These are phyloP conservation scores for Picochlorum sp. DNA, from an alignment of 139 green algal genomes.

Conservation along the genomic window DNA sequence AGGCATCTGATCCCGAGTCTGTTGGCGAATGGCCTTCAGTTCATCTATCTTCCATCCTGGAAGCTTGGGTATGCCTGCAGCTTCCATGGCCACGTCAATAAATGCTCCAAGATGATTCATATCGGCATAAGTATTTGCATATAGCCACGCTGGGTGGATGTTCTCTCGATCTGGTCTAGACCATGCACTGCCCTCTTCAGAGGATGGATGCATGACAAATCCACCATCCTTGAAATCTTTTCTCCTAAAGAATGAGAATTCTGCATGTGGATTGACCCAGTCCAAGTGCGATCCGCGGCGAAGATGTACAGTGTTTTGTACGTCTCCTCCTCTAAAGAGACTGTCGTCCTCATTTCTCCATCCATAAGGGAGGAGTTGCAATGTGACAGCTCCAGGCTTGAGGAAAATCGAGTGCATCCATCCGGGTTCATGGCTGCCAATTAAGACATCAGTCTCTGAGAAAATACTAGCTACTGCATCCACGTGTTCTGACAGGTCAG, in stretches of 20 bases:
- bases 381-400: constrained; percentile 8
- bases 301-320: constrained; percentile 5
- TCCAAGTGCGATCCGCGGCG: constrained; percentile 7
- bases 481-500: not conserved
- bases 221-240: constrained; percentile 4
- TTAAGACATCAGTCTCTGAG: constrained; percentile 7
- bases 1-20: constrained; percentile 1
- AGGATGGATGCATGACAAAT: constrained; percentile 1
- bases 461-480: constrained; percentile 3
- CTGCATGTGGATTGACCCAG: constrained; percentile 6
- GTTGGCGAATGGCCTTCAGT: not conserved
- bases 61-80: constrained; percentile 5
- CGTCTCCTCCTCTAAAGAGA: constrained; percentile 1
- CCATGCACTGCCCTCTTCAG: constrained; percentile 3
- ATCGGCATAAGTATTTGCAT: constrained; percentile 14
- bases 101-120: constrained; percentile 3
- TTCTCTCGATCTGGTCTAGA: not conserved
- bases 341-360: not conserved
- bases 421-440: not conserved
- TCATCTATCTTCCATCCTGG: not conserved
- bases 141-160: not conserved
- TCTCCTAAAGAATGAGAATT: constrained; percentile 11
- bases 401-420: constrained; percentile 13
- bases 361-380: constrained; percentile 11
- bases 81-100: constrained; percentile 11